Base-by-base conservation (phyloP, 2,329 filamentous ascomycete genomes). In the Ceratocystis cubensis region DNA sequence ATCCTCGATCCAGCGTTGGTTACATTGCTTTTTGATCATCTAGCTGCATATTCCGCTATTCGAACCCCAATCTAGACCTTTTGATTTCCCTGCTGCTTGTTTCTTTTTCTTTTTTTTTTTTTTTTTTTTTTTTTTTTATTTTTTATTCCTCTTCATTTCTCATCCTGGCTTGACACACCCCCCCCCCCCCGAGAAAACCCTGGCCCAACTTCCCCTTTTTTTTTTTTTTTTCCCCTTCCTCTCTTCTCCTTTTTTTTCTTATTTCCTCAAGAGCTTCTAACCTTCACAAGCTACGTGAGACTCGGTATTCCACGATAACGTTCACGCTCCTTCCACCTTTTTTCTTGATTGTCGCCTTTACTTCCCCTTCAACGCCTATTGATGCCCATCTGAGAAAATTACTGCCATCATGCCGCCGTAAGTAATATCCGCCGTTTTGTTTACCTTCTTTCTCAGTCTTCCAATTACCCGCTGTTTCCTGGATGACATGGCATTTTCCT, bases 361-460 rank as follows among this genome's bases (percentile, higher is more conserved):
- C 3, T 48, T 63, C 10, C 48, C 25, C 48, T 53, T 25, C 22
- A n/a, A 25, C 48, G 2, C 48, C 48, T 63, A 13, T 50, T 63
- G 61, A 46, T 63, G 61, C 61, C 20, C 6, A 48, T 22, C 17
- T 50, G 61, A 59, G 17, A 17, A 13, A 22, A 48, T 28, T 13
- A n/a, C 22, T 48, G 17, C 56, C 5, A 63, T 28, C 61, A 63
- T 63, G 61, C 5, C 61, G 61, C 5, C 61, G 61, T 63, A 63
- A 50, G 61, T 63, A 13, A 20, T 48, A 59, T 59, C 30, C n/a
- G 10, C 53, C 17, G 10, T 20, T 59, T 17, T 17, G 6, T 20
- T 20, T 37, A 8, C 30, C 17, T 59, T 59, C 56, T 37, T 30
- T 25, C 28, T 25, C 48, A 4, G 3, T 53, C 48, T 20, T 25